Conservation (phyloP, 192 early-diverging fungal genomes). For the Mortierella hygrophila region DNA sequence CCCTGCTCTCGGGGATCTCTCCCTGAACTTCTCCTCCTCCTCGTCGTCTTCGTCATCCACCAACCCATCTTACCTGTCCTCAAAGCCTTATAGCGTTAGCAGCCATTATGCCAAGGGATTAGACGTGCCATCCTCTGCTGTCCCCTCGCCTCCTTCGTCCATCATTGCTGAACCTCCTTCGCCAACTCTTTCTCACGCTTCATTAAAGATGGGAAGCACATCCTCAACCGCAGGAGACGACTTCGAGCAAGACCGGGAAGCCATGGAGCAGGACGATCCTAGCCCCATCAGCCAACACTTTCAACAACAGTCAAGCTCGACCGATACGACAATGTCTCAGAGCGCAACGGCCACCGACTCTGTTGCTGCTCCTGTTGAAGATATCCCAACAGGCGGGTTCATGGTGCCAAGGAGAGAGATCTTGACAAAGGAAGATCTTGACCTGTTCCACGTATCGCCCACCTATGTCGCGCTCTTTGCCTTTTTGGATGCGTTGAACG, state of each 20-base stretch:
- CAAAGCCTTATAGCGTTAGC: slow-evolving; percentile 39
- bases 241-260: slow-evolving; percentile 28
- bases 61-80: slow-evolving; percentile 47
- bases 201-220: slow-evolving; percentile 41
- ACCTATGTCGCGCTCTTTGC: slow-evolving; percentile 74
- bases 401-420: slow-evolving; percentile 70
- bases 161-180: slow-evolving; percentile 56
- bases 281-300: not conserved
- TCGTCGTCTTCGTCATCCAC: not conserved
- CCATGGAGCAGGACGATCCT: slow-evolving; percentile 28
- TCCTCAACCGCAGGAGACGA: slow-evolving; percentile 49
- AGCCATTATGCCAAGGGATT: slow-evolving; percentile 41
- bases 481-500: slow-evolving; percentile 82
- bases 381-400: slow-evolving; percentile 15
- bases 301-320: not conserved
- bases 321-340: not conserved
- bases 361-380: not conserved
- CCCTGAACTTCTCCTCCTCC: not conserved
- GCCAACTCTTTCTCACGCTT: slow-evolving; percentile 53
- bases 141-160: slow-evolving; percentile 51
- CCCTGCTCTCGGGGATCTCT: slow-evolving; percentile 24
- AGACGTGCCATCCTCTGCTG: slow-evolving; percentile 23
- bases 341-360: not conserved
- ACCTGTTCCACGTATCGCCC: slow-evolving; percentile 75
- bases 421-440: slow-evolving; percentile 88